Conservation (phyloP, 192 early-diverging fungal genomes). For the Spizellomyces punctatus region DNA sequence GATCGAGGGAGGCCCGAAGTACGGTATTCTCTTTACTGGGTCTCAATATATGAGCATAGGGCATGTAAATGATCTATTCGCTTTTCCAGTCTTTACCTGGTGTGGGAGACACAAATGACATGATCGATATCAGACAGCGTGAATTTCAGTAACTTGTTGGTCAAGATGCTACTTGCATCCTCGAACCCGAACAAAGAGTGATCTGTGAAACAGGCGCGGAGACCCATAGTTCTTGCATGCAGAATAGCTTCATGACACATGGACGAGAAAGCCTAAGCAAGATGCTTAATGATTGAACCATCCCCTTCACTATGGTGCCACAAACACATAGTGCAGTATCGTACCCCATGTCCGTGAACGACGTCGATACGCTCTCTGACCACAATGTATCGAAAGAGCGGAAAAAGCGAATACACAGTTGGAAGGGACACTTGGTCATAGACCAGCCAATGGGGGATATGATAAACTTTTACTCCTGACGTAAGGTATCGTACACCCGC, state of each 20-base stretch:
- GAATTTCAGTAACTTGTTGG: slow-evolving; percentile 97
- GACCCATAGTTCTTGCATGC: slow-evolving; percentile 93
- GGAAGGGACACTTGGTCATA: slow-evolving; percentile 88
- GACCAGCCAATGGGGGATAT: slow-evolving; percentile 83
- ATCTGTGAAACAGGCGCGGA: slow-evolving; percentile 93
- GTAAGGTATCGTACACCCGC: slow-evolving; percentile 87
- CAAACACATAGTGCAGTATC: neutral
- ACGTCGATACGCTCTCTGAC: slow-evolving; percentile 90
- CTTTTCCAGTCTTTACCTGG: slow-evolving; percentile 56
- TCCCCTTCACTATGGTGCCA: neutral
- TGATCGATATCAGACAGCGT: slow-evolving; percentile 96
- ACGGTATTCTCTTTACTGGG: slow-evolving; percentile 98
- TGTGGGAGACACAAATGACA: slow-evolving; percentile 98
- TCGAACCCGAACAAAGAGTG: slow-evolving; percentile 98
- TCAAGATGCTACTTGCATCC: slow-evolving; percentile 86
- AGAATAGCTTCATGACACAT: slow-evolving; percentile 95
- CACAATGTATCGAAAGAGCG: slow-evolving; percentile 88
- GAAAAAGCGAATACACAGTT: slow-evolving; percentile 82
- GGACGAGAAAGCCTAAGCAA: slow-evolving; percentile 79
- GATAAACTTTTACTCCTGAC: slow-evolving; percentile 94
- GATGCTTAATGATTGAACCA: neutral
- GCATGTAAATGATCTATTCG: neutral
- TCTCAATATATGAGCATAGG: neutral
- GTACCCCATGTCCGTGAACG: slow-evolving; percentile 89
- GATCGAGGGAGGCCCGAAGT: slow-evolving; percentile 86